A percentile compares a stretch with the other conserved stretches of the same genome.
Evolutionary conservation across 2,329 filamentous ascomycete species (phyloP).

Genomic region (Sporothrix variecibatus): DNA sequence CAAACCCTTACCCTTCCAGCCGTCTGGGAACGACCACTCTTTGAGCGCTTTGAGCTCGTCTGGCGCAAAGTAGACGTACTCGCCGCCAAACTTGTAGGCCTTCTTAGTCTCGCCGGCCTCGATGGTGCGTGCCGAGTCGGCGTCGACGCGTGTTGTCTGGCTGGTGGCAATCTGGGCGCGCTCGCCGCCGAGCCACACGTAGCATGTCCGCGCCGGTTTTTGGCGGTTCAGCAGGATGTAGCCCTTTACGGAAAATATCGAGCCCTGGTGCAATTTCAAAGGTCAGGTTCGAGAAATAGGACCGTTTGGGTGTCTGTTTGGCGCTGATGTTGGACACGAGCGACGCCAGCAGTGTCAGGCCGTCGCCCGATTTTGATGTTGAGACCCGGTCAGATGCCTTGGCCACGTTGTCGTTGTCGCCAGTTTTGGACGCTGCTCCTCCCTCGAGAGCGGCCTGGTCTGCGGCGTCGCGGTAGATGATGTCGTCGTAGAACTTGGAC

Average conservation of each 20-base stretch:
- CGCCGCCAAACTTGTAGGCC: slow-evolving; percentile 93
- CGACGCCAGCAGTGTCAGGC: slow-evolving; percentile 66
- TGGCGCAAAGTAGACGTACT: slow-evolving; percentile 80
- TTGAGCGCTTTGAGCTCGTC: slow-evolving; percentile 80
- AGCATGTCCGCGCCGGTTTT: slow-evolving; percentile 76
- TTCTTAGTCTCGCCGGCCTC: slow-evolving; percentile 83
- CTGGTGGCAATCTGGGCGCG: slow-evolving; percentile 76
- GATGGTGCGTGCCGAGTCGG: slow-evolving; percentile 74
- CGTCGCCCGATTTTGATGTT: slow-evolving; percentile 59
- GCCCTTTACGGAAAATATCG: slow-evolving; percentile 87
- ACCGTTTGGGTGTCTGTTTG: slow-evolving; percentile 80
- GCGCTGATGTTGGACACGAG: slow-evolving; percentile 94
- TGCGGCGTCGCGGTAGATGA: slow-evolving; percentile 78
- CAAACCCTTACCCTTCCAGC: slow-evolving; percentile 78
- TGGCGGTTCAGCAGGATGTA: slow-evolving; percentile 89
- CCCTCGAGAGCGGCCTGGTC: slow-evolving; percentile 62
- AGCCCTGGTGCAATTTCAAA: slow-evolving; percentile 85
- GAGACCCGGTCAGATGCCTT: slow-evolving; percentile 60
- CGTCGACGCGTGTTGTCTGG: slow-evolving; percentile 72
- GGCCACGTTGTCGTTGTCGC: slow-evolving; percentile 70
- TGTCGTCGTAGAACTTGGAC: slow-evolving; percentile 90
- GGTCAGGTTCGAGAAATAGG: slow-evolving; percentile 82
- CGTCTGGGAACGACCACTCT: slow-evolving; percentile 42
- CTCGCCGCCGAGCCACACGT: slow-evolving; percentile 86
- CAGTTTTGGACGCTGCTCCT: background rate